phyloP scores from a whole-genome alignment of 306 rosid genomes.

The Betula pendula region DNA sequence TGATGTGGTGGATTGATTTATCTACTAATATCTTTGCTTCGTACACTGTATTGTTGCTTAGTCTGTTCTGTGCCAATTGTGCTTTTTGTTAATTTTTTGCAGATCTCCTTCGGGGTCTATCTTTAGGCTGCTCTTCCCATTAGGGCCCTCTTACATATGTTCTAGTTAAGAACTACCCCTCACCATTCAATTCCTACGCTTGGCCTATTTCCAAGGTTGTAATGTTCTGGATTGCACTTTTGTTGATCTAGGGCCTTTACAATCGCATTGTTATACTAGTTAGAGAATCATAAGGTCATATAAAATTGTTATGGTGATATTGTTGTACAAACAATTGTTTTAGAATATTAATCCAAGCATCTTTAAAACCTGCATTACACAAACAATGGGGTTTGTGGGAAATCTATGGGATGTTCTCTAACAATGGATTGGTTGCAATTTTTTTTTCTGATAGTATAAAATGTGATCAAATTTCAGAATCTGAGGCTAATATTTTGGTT shows the following conservation, averaged over 20 bases:
- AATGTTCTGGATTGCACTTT: neutral
- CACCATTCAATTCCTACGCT: neutral
- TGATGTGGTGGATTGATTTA: neutral
- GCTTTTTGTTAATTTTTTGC: neutral
- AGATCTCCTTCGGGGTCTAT: neutral
- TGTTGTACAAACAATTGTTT: neutral
- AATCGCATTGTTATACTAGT: neutral
- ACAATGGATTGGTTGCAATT: too few relatives aligned
- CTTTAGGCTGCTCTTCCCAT: neutral
- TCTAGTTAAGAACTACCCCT: neutral
- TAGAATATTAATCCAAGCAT: neutral
- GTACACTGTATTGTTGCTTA: too few relatives aligned
- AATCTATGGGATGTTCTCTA: neutral
- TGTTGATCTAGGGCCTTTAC: neutral
- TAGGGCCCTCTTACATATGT: neutral
- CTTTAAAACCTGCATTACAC: neutral
- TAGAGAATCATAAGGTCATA: neutral
- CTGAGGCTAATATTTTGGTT: neutral
- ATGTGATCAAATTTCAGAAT: neutral
- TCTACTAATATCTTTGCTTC: neutral
- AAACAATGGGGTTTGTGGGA: neutral
- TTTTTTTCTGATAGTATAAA: too few relatives aligned
- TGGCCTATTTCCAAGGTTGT: neutral
- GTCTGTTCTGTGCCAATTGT: too few relatives aligned
- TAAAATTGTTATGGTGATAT: neutral